Conservation (phyloP, 768 basidiomycete species). For the Cubamyces sp. region DNA sequence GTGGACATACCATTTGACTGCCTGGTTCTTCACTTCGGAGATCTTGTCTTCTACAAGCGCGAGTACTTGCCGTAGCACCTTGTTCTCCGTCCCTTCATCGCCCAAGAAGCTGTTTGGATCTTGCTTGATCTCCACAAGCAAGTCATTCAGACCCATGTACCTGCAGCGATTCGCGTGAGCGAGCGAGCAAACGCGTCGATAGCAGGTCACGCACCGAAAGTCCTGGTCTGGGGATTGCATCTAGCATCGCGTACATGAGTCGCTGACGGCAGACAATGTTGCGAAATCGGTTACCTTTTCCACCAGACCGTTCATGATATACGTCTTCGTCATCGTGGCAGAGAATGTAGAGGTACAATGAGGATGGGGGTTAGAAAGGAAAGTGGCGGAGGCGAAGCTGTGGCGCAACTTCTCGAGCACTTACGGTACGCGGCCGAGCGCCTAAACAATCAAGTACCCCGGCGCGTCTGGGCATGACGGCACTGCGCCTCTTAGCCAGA, state of each 20-base stretch:
- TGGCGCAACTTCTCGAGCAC: slow-evolving; percentile 21
- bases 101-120: slow-evolving; percentile 76
- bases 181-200: slow-evolving; percentile 23
- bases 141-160: slow-evolving; percentile 96
- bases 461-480: slow-evolving; percentile 3
- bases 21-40: slow-evolving; percentile 97
- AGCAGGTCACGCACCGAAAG: slow-evolving; percentile 61
- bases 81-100: slow-evolving; percentile 85
- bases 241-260: slow-evolving; percentile 43
- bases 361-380: slow-evolving; percentile 7
- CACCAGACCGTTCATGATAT: slow-evolving; percentile 81
- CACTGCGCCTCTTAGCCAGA: not conserved
- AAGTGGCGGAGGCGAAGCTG: slow-evolving; percentile 21
- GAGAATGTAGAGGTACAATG: slow-evolving; percentile 4
- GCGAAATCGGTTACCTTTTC: slow-evolving; percentile 60
- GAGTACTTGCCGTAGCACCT: slow-evolving; percentile 83
- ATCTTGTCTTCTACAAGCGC: slow-evolving; percentile 91
- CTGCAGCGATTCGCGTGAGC: slow-evolving; percentile 45
- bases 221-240: slow-evolving; percentile 93
- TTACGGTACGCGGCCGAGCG: not conserved
- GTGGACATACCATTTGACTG: slow-evolving; percentile 82
- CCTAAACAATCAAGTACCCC: slow-evolving; percentile 9
- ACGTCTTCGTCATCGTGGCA: slow-evolving; percentile 74
- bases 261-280: not conserved
- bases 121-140: slow-evolving; percentile 86